phyloP scores from a whole-genome alignment of 345 rosid genomes.

The Gossypium turneri region DNA sequence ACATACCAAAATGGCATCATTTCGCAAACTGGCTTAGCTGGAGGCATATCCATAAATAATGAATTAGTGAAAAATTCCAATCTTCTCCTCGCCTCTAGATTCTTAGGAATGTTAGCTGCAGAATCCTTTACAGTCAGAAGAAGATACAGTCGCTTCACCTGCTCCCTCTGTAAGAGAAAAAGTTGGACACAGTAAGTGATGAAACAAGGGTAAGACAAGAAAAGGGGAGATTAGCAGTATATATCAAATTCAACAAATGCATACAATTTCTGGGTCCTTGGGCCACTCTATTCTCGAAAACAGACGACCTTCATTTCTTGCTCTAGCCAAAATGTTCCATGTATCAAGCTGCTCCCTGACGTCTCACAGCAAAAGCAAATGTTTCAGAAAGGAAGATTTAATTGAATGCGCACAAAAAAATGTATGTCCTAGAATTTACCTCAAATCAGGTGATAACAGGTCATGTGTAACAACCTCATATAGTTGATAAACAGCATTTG shows the following conservation, averaged over 20 bases:
- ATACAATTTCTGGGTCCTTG: constrained; percentile 86
- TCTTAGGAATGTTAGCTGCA: constrained; percentile 90
- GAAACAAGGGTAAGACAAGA: constrained; percentile 19
- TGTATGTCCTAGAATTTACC: constrained; percentile 39
- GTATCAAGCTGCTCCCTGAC: constrained; percentile 94
- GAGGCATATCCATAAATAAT: constrained; percentile 92
- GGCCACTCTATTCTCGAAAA: constrained; percentile 92
- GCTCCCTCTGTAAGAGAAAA: constrained; percentile 67
- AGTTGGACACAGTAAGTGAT: constrained; percentile 13
- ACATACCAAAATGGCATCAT: constrained; percentile 82
- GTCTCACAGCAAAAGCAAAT: constrained; percentile 15
- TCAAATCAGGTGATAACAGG: constrained; percentile 71
- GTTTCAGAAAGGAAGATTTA: background rate
- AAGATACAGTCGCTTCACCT: constrained; percentile 88
- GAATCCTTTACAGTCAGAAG: constrained; percentile 96
- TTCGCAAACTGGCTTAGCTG: constrained; percentile 81
- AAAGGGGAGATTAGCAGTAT: background rate
- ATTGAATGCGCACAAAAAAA: background rate
- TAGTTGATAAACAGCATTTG: constrained; percentile 67
- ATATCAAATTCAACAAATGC: constrained; percentile 11
- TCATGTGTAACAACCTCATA: constrained; percentile 92
- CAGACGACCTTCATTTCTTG: constrained; percentile 79
- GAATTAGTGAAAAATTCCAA: constrained; percentile 85
- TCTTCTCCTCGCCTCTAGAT: constrained; percentile 98
- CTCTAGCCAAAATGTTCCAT: constrained; percentile 85